Conservation (phyloP, 306 rosid genomes). For the Alnus rubra region DNA sequence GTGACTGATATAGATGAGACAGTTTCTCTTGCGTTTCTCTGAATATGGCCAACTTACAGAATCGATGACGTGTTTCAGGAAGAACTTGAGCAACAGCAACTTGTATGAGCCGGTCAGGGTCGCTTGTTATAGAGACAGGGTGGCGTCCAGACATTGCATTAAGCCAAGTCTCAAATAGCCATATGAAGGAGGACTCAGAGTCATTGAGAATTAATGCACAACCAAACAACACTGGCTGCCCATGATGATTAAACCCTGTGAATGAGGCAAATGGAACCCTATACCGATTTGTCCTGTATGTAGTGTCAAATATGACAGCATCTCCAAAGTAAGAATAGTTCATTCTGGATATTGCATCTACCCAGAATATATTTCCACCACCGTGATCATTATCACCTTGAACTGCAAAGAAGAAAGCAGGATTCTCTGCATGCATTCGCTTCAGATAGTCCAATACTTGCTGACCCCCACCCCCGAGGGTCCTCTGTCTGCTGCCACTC, state of each 20-base stretch:
- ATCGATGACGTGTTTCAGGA: constrained; percentile 68
- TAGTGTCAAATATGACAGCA: constrained; percentile 70
- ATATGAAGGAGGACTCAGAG: constrained; percentile 62
- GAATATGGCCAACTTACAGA: constrained; percentile 64
- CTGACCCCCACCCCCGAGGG: constrained; percentile 70
- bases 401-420: constrained; percentile 67
- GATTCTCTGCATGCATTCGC: constrained; percentile 83
- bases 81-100: constrained; percentile 70
- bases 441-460: constrained; percentile 74
- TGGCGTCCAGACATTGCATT: constrained; percentile 68
- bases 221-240: constrained; percentile 76
- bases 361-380: constrained; percentile 79
- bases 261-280: constrained; percentile 70
- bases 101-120: constrained; percentile 63
- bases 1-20: constrained; percentile 57
- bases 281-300: constrained; percentile 51
- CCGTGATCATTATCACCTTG: constrained; percentile 60
- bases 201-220: constrained; percentile 69
- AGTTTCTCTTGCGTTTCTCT: constrained; percentile 65
- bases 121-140: constrained; percentile 78
- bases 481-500: constrained; percentile 69
- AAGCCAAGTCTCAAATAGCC: constrained; percentile 84
- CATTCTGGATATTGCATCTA: constrained; percentile 59
- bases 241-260: constrained; percentile 80
- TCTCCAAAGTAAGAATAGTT: constrained; percentile 82